Evolutionary conservation across 306 rosid genomes (phyloP).

Genomic region (Ormosia emarginata): DNA sequence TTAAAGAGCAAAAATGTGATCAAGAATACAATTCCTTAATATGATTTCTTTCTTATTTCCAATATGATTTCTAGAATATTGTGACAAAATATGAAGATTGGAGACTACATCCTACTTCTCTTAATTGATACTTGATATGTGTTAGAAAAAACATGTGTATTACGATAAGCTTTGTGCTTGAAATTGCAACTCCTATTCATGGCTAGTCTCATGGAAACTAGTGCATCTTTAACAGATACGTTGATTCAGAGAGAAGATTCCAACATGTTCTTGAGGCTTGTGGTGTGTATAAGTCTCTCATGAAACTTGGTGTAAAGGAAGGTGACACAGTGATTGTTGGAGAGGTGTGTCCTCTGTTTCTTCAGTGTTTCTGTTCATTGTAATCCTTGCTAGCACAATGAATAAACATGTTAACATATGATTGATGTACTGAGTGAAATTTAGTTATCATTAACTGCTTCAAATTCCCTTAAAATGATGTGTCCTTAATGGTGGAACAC

Average conservation of each 20-base stretch:
- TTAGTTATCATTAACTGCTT: neutral
- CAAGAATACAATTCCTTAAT: neutral
- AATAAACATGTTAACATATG: slow-evolving; percentile 6
- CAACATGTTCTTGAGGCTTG: slow-evolving; percentile 95
- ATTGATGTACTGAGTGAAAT: slow-evolving; percentile 15
- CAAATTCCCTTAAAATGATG: neutral
- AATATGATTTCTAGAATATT: neutral
- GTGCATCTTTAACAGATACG: slow-evolving; percentile 49
- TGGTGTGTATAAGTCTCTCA: slow-evolving; percentile 82
- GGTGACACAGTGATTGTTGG: slow-evolving; percentile 80
- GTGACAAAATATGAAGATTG: slow-evolving; percentile 12
- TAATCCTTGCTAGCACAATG: slow-evolving; percentile 1
- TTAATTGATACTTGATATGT: slow-evolving; percentile 15
- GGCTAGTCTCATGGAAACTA: slow-evolving; percentile 21
- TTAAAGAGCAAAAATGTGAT: slow-evolving; percentile 21
- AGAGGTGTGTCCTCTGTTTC: slow-evolving; percentile 53
- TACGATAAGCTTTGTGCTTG: slow-evolving; percentile 1
- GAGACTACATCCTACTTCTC: neutral
- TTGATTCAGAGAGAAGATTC: slow-evolving; percentile 90
- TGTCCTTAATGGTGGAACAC: slow-evolving; percentile 6
- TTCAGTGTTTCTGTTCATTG: slow-evolving; percentile 11
- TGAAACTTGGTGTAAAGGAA: slow-evolving; percentile 77
- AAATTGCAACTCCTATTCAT: slow-evolving; percentile 7
- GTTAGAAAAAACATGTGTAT: neutral
- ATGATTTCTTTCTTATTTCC: neutral